phyloP scores from a whole-genome alignment of 441 rosid species.

The Sinapis alba region DNA sequence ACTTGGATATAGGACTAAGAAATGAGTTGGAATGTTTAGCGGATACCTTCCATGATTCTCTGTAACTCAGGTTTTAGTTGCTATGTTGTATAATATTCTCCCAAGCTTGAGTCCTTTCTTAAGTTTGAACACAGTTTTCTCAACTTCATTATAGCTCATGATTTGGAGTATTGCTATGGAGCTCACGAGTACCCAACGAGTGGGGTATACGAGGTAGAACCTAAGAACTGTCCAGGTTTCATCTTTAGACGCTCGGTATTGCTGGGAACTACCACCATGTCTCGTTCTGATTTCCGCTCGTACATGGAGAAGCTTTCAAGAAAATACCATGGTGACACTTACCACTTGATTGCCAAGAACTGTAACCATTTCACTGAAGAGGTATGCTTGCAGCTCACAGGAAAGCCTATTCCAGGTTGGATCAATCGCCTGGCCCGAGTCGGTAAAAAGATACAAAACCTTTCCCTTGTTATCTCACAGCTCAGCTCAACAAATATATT shows the following conservation, averaged over 20 bases:
- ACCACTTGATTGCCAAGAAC: conserved; percentile 96
- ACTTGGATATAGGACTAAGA: not conserved
- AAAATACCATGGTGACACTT: conserved; percentile 84
- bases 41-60: not conserved
- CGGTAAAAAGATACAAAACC: conserved; percentile 53
- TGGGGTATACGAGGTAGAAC: conserved; percentile 95
- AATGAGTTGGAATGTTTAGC: not conserved
- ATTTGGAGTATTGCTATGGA: conserved; percentile 89
- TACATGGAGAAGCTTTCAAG: conserved; percentile 84
- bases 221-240: conserved; percentile 93
- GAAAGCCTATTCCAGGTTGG: conserved; percentile 96
- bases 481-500: not conserved
- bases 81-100: not conserved
- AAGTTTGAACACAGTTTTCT: not conserved
- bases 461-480: not conserved
- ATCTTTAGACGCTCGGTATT: conserved; percentile 78
- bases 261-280: conserved; percentile 72
- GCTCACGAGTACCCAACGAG: conserved; percentile 89
- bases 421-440: conserved; percentile 87
- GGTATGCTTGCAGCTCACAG: conserved; percentile 67
- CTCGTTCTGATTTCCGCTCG: conserved; percentile 68
- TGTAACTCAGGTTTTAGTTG: not conserved
- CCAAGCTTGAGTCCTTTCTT: not conserved
- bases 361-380: conserved; percentile 97
- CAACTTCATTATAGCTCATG: conserved; percentile 60